These are phyloP conservation scores for Leptomonas seymouri DNA, from an alignment of 208 protist species.

Conservation along the genomic window DNA sequence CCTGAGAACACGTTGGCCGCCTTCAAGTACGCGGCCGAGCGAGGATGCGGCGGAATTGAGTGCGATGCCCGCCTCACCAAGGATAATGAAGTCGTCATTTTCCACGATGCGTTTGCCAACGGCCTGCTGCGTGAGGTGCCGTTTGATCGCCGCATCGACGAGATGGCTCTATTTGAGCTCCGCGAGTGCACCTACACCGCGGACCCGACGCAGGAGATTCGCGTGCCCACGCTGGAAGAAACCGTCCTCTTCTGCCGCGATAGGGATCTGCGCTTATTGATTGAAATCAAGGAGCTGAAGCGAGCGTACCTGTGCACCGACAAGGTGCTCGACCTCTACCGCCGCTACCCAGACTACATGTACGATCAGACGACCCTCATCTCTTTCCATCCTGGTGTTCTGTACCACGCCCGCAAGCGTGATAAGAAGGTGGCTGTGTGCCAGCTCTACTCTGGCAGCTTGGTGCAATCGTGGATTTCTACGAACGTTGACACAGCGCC, in stretches of 20 bases:
- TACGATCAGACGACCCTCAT: constrained; percentile 90
- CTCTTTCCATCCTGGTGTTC: constrained; percentile 65
- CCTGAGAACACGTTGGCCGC: constrained; percentile 91
- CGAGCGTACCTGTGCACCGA: constrained; percentile 64
- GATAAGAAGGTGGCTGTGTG: constrained; percentile 78
- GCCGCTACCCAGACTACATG: constrained; percentile 86
- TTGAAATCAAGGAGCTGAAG: constrained; percentile 86
- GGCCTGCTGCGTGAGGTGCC: constrained; percentile 48
- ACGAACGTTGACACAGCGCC: constrained; percentile 31
- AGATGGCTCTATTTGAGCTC: constrained; percentile 78
- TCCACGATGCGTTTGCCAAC: constrained; percentile 73
- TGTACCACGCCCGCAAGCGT: constrained; percentile 75
- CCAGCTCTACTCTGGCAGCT: constrained; percentile 59
- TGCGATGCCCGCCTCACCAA: constrained; percentile 88
- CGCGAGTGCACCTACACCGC: constrained; percentile 56
- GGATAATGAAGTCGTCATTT: constrained; percentile 84
- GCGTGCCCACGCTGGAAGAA: constrained; percentile 88
- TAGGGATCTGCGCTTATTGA: constrained; percentile 80
- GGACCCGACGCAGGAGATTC: constrained; percentile 72
- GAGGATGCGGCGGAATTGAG: constrained; percentile 76
- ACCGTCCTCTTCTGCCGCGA: constrained; percentile 77
- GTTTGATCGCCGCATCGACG: constrained; percentile 59
- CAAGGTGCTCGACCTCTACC: constrained; percentile 81
- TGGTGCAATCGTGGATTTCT: constrained; percentile 43
- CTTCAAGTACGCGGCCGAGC: constrained; percentile 81